Base-by-base conservation (phyloP, 768 basidiomycete species). In the Artomyces pyxidatus region DNA sequence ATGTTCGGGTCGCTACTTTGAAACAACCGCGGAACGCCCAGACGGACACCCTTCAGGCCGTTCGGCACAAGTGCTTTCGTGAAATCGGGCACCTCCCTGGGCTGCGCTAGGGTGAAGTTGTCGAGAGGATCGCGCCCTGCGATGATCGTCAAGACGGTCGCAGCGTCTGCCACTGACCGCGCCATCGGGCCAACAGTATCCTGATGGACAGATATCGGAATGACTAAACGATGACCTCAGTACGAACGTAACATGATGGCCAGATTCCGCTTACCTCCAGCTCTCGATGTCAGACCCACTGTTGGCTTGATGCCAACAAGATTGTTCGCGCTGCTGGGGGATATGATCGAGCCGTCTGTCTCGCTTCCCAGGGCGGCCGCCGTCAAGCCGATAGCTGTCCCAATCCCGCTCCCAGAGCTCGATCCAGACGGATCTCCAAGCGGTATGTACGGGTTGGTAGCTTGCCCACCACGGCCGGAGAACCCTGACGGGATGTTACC, bases 131-230 rank as follows among this genome's bases (percentile, higher is more conserved):
- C 75, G 14, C 57, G 60, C 4, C 73, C 74, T 1, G 68, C 68
- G 29, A 76, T 75, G n/a, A 60, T 61, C 22, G 74, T 73, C 14
- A 82, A 68, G 2, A 81, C 69, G 37, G 74, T 68, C 0, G 78
- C 80, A 0, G 73, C 77, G 46, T 82, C 81, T 0, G 74, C 59
- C 23, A 81, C 51, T 3, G 76, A 74, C 6, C 80, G 69, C 2
- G 74, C 63, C 53, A 83, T 71, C 0, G 81, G 81, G 0, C 80
- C 81, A 2, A 81, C 71, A 2, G 79, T 75, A 52, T 82, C 81
- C 59, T 79, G 78, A 52, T 79, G 71, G 19, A 62, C 63, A 1
- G 77, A 78, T 5, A 78, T 76, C 3, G 81, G 81, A 23, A 81
- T 64, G 3, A 80, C 80, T 78, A 45, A 7, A 40, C 50, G 21